Evolutionary conservation across 495 filamentous ascomycete species (phyloP), one percentile per base, ranked within the genome.

Genomic region (Astrothelium macrocarpum): DNA sequence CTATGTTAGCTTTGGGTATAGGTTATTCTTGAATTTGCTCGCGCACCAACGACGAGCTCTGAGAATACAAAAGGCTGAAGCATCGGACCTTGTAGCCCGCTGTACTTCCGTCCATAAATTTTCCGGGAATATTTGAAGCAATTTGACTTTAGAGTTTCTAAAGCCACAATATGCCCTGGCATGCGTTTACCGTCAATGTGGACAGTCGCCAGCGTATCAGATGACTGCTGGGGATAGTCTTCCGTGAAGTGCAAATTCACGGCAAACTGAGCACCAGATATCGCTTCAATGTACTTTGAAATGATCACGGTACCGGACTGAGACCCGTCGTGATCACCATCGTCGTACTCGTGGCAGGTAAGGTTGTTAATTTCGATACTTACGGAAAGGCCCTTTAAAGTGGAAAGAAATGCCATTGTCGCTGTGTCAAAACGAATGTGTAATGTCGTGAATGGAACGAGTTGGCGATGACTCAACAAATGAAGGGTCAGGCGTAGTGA

Each of bases 211-310:
- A 9, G 32, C 16, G 31, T 23, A 11, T 18, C 18, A 34, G n/a
- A 20, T 10, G 31, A 16, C 29, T 10, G n/a, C 23, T 65, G 32
- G 11, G 36, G 34, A 32, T 26, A 62, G 7, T 32, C 18, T 16
- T 11, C 2, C 2, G 9, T 49, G 34, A 63, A 31, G 53, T 45
- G 43, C 11, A 20, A n/a, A 12, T 18, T 32, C 11, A 66, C 49
- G 14, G 25, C 23, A 29, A 66, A 66, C 32, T 28, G 4, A 25
- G 53, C 64, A 29, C 53, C 64, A 26, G 64, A 63, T 3, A 25
- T 31, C 11, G 61, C 64, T 39, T 59, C 49, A 28, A 66, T 60
- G 32, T 59, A 66, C 45, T 63, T 66, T 2, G 60, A 53, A 10
- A 53, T 32, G n/a, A 49, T 18, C 53, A 31, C 31, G 12, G 60